Evolutionary conservation across 331 rosid species (phyloP), one percentile per base, ranked within the genome.

Genomic region (Malus hybrid): DNA sequence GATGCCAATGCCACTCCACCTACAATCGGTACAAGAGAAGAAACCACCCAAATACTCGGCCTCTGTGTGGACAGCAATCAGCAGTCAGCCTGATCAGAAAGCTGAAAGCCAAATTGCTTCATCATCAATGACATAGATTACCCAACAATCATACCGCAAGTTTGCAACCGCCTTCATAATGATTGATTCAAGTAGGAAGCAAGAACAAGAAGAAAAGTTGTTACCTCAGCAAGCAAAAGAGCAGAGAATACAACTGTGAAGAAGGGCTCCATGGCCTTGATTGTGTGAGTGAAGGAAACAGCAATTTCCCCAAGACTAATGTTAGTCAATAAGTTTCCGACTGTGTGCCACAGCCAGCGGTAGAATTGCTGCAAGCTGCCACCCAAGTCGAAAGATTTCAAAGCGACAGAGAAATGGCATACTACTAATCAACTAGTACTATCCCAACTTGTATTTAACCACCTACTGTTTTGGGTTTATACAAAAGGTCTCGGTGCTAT

Each of bases 1-100:
- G 99, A 91, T 72, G 96, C 93, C 76, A 94, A 50, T 77, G 84
- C 92, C 84, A 92, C 99, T 80, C 97, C 99, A 36, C 97, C 95
- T 20, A 88, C 91, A 78, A 94, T 86, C 29, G 93, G 97, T n/a
- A 88, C 22, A 56, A 94, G 93, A 67, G 98, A 91, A 61, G 93
- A 80, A 91, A 91, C 87, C 72, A 88, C 91, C 97, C 93, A 86
- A 5, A 90, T 59, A 83, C 76, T 81, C 9, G 97, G 96, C 83
- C 46, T 76, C 96, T 94, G 95, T 65, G 63, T 72, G 76, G 71
- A 75, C 57, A 83, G 31, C 74, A 75, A 76, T 71, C 16, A 75
- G 76, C 44, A 69, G 3, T 31, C 28, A 52, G 65, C 59, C 32
- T 44, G 19, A 11, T 63, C 0, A 69, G 28, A 48, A 66, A 80